phyloP scores from a whole-genome alignment of 1,284 basidiomycete species.

The Volvariella surrecta region DNA sequence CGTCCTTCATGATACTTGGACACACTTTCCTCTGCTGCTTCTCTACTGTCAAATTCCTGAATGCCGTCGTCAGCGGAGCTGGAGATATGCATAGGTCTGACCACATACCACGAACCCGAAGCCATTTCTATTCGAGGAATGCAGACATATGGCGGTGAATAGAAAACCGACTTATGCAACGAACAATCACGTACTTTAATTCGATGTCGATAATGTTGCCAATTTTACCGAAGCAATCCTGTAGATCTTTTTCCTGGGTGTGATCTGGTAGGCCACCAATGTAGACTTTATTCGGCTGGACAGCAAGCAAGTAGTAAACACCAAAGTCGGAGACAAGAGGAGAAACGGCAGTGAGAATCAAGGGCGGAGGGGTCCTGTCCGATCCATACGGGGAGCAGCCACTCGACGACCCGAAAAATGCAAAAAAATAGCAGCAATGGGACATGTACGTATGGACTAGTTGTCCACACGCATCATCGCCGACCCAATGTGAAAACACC shows the following conservation, averaged over 20 bases:
- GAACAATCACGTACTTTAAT: slow-evolving; percentile 56
- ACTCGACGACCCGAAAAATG: slow-evolving; percentile 13
- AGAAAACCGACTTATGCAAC: slow-evolving; percentile 7
- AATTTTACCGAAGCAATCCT: slow-evolving; percentile 77
- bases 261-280: slow-evolving; percentile 80
- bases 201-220: slow-evolving; percentile 71
- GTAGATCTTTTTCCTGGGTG: slow-evolving; percentile 74
- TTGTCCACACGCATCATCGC: too few species aligned
- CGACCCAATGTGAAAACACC: background rate
- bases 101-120: slow-evolving; percentile 77
- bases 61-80: slow-evolving; percentile 4
- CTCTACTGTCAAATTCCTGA: slow-evolving; percentile 73
- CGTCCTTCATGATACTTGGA: slow-evolving; percentile 78
- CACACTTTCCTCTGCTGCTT: slow-evolving; percentile 78
- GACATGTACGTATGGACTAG: background rate
- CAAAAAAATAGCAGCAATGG: background rate
- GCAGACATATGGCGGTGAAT: slow-evolving; percentile 10
- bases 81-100: background rate
- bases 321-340: slow-evolving; percentile 36
- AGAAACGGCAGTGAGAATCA: slow-evolving; percentile 29
- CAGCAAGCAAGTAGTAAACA: slow-evolving; percentile 55
- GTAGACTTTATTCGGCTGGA: slow-evolving; percentile 84
- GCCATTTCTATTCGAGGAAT: slow-evolving; percentile 53
- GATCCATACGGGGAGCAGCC: slow-evolving; percentile 14
- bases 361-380: background rate